Evolutionary conservation across 345 rosid genomes (phyloP).

Genomic region (Clausena lansium): DNA sequence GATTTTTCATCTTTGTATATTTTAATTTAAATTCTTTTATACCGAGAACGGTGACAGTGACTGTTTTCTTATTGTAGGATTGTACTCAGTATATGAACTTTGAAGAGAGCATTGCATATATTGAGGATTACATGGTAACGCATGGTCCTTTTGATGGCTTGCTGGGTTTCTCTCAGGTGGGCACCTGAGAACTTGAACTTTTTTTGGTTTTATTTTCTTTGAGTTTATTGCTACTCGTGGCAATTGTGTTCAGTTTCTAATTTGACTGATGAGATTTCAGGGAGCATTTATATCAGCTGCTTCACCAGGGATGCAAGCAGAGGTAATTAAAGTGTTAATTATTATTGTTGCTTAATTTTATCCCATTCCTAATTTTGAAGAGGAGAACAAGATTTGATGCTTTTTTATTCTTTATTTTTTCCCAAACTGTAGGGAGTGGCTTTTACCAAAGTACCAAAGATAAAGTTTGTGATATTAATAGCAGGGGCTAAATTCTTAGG

Average conservation of each 20-base stretch:
- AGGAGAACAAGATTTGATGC: background rate
- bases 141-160: constrained; percentile 52
- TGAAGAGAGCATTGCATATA: constrained; percentile 38
- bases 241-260: background rate
- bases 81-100: constrained; percentile 38
- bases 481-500: constrained; percentile 46
- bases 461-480: constrained; percentile 50
- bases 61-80: constrained; percentile 19
- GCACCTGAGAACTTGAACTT: background rate
- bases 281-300: constrained; percentile 47
- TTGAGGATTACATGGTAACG: constrained; percentile 45
- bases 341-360: background rate
- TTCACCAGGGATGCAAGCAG: constrained; percentile 46
- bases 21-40: background rate
- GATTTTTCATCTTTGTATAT: background rate
- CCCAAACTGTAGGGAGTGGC: constrained; percentile 16
- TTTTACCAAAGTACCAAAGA: constrained; percentile 43
- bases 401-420: background rate
- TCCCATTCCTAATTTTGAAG: background rate
- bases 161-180: constrained; percentile 56
- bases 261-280: constrained; percentile 22
- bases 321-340: constrained; percentile 22
- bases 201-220: background rate
- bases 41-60: background rate
- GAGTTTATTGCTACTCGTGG: background rate